Conservation (phyloP, 768 basidiomycete genomes). For the Lanmaoa pseudosensibilis region DNA sequence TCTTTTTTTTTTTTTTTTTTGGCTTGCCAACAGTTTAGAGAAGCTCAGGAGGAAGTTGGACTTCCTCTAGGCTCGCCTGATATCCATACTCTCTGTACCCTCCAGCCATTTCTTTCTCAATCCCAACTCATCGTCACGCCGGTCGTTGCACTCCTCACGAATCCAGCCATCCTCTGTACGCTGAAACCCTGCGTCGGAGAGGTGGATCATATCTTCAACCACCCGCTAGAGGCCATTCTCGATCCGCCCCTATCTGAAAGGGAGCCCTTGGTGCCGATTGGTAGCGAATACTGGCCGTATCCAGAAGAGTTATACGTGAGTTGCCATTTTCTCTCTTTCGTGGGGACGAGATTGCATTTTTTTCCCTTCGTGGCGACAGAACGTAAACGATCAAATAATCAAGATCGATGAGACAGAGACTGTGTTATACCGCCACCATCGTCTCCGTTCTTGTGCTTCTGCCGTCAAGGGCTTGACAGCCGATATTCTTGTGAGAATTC, state of each 20-base stretch:
- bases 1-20: not conserved
- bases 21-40: constrained; percentile 62
- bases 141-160: constrained; percentile 67
- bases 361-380: constrained; percentile 38
- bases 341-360: not conserved
- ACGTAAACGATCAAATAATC: constrained; percentile 47
- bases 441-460: constrained; percentile 75
- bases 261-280: constrained; percentile 50
- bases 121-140: constrained; percentile 74
- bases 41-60: constrained; percentile 84
- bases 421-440: constrained; percentile 74
- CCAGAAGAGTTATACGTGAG: constrained; percentile 70
- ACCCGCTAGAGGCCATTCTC: constrained; percentile 72
- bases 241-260: constrained; percentile 52
- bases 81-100: constrained; percentile 57
- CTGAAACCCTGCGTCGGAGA: constrained; percentile 63
- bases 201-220: constrained; percentile 77
- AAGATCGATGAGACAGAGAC: constrained; percentile 47
- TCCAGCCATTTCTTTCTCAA: constrained; percentile 71
- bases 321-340: constrained; percentile 2
- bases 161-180: constrained; percentile 45
- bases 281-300: constrained; percentile 79
- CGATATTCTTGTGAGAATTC: constrained; percentile 75
- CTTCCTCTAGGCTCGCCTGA: constrained; percentile 58
- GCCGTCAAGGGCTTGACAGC: constrained; percentile 84